Base-by-base conservation (phyloP, 768 basidiomycete genomes). In the Pisolithus microcarpus region DNA sequence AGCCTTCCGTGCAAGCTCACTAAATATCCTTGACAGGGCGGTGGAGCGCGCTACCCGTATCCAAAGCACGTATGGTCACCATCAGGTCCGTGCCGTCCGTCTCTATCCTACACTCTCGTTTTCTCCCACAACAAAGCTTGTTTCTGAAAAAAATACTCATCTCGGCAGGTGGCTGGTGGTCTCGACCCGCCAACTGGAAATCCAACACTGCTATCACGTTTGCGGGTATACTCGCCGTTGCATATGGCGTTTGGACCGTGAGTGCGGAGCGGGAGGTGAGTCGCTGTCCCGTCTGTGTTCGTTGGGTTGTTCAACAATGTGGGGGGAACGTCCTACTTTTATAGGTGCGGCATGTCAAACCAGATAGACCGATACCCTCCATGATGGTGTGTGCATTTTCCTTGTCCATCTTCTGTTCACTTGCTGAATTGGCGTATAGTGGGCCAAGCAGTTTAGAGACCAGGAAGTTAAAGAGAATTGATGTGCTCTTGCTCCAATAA, bases 21-120 rank as follows among this genome's bases (percentile, higher is more conserved):
- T 31, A 10, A 23, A 31, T 31, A 34, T 34, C 11, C 34, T 16
- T 16, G 5, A 7, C 51, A 90, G 88, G 88, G 88, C 43, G 88
- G 87, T 70, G 87, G 87, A 55, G 79, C 72, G 49, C 83, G 90
- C 71, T 96, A 90, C 76, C 91, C 92, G 8, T 96, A 85, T 67
- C 93, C 91, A 30, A 94, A 93, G 75, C 80, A 87, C 63, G 93
- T 96, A 50, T 97, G 91, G 91, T 86, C 91, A 21, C 93, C 94
- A 63, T 77, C 92, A 57, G 91, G 91, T 90, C 30, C 10, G 30
- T 48, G 2, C 54, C 10, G 8, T 48, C 26, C 54, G 69, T 70
- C 18, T 19, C 28, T 23, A 23, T 23, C 21, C 21, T 18, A 39
- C 47, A 26, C 26, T 23, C 26, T 4, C 39, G 38, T 39, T 34